Conservation (phyloP, 306 rosid genomes). For the Malus sylvestris region DNA sequence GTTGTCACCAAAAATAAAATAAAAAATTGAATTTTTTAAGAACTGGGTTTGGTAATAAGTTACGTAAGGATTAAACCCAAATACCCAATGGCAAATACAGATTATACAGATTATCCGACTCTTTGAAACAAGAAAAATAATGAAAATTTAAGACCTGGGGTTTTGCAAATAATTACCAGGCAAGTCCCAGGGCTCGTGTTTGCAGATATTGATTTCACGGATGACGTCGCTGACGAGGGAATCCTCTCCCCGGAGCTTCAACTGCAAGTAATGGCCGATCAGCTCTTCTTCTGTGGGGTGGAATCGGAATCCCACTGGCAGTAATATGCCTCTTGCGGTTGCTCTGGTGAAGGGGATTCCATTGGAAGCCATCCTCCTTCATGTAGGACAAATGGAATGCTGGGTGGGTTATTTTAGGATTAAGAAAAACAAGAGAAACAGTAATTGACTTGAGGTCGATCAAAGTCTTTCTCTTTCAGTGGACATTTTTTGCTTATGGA, state of each 20-base stretch:
- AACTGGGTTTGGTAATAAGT: neutral
- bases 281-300: slow-evolving; percentile 66
- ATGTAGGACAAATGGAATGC: neutral
- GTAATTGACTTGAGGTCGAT: neutral
- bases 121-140: neutral
- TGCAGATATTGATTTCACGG: slow-evolving; percentile 41
- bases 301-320: slow-evolving; percentile 55
- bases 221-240: slow-evolving; percentile 11
- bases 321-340: no score
- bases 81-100: no score
- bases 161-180: slow-evolving; percentile 25
- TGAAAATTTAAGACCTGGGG: neutral
- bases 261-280: slow-evolving; percentile 32
- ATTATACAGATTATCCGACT: neutral
- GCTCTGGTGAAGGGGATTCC: no score
- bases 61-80: neutral
- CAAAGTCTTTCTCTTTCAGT: no score
- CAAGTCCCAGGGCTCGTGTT: slow-evolving; percentile 47
- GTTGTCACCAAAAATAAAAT: neutral
- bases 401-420: neutral
- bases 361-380: neutral
- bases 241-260: slow-evolving; percentile 26
- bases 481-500: no score
- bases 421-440: neutral
- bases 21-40: neutral